Evolutionary conservation across 208 protist genomes (phyloP).

Genomic region (Porcisia deanei): DNA sequence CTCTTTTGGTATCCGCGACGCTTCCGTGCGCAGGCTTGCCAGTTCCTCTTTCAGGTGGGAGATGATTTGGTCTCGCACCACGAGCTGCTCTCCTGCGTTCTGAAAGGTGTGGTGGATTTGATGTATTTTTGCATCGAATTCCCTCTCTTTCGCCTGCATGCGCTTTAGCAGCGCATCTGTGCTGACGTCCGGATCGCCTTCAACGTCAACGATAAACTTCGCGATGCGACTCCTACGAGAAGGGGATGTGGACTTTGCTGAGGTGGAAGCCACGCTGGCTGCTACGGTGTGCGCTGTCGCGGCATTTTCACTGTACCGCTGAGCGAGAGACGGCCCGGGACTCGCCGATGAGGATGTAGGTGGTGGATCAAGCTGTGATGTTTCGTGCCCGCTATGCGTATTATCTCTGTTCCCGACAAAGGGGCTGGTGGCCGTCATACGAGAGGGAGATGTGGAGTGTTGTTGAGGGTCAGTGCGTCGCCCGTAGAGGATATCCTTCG

Average conservation of each 20-base stretch:
- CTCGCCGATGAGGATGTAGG: neutral
- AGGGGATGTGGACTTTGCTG: neutral
- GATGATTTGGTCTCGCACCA: slow-evolving; percentile 74
- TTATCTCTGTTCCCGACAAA: neutral
- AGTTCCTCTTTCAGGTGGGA: slow-evolving; percentile 63
- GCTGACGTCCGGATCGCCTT: slow-evolving; percentile 5
- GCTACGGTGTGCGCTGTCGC: neutral
- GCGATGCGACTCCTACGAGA: neutral
- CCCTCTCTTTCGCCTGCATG: slow-evolving; percentile 63
- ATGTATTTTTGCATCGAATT: slow-evolving; percentile 78
- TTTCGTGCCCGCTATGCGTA: neutral
- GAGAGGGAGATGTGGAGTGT: neutral
- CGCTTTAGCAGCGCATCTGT: slow-evolving; percentile 52
- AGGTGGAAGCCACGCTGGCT: neutral
- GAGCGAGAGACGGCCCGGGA: neutral
- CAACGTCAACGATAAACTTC: slow-evolving; percentile 6
- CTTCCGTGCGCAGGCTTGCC: slow-evolving; percentile 29
- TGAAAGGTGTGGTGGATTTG: slow-evolving; percentile 77
- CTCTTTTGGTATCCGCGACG: slow-evolving; percentile 17
- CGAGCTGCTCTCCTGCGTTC: slow-evolving; percentile 61
- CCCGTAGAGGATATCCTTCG: slow-evolving; percentile 24
- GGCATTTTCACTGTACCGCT: slow-evolving; percentile 13
- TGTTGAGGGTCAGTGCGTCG: slow-evolving; percentile 3
- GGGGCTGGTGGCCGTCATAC: neutral
- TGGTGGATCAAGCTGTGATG: neutral